Evolutionary conservation across 495 filamentous ascomycete genomes (phyloP).

Genomic region (Penicillium cinerascens): DNA sequence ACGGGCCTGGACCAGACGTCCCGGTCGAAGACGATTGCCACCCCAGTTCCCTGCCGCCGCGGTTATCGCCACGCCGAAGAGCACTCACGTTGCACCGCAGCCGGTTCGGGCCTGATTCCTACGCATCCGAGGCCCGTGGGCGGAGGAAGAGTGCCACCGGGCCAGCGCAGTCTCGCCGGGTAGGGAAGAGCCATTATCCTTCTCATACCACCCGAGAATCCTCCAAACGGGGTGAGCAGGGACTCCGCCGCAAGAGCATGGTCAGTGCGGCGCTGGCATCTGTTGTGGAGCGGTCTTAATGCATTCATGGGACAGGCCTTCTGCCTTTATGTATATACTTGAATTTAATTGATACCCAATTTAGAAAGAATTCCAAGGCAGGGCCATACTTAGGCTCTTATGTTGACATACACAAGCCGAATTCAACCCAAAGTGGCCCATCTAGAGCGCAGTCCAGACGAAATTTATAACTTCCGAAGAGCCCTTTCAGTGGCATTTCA

Average conservation of each 20-base stretch:
- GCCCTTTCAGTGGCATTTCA: constrained; percentile 22
- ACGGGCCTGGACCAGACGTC: constrained; percentile 5
- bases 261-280: constrained; percentile 45
- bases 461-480: neutral
- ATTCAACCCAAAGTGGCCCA: neutral
- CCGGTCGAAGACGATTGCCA: constrained; percentile 41
- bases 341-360: constrained; percentile 23
- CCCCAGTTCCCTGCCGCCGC: constrained; percentile 41
- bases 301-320: neutral
- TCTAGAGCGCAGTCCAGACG: neutral
- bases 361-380: neutral
- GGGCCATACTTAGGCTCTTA: no score
- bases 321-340: constrained; percentile 18
- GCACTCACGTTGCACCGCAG: constrained; percentile 26
- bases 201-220: constrained; percentile 24
- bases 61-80: constrained; percentile 30
- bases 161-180: constrained; percentile 26
- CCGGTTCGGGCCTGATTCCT: constrained; percentile 24
- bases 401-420: neutral
- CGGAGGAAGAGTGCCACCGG: constrained; percentile 34
- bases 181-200: constrained; percentile 38
- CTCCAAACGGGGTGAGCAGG: constrained; percentile 40
- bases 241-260: constrained; percentile 42
- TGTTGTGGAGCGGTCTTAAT: constrained; percentile 28
- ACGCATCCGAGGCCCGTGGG: constrained; percentile 6